Base-by-base conservation (phyloP, 2,329 filamentous ascomycete genomes). In the Phialocephala subalpina region DNA sequence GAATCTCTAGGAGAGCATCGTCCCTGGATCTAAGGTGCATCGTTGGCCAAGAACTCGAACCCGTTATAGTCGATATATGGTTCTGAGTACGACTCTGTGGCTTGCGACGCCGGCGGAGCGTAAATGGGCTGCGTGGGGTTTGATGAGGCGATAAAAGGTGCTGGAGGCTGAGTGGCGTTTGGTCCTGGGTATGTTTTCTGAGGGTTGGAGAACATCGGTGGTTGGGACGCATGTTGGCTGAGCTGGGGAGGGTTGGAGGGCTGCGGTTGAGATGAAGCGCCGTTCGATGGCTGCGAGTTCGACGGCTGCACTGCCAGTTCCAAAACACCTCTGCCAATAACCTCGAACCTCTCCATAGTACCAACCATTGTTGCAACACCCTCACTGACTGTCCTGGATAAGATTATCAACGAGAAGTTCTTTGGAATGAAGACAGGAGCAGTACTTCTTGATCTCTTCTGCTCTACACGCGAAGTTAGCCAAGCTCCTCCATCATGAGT, bases 331-430 rank as follows among this genome's bases (percentile, higher is more conserved):
- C 58, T 66, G 52, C 65, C 60, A 68, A 69, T 45, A 59, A 62
- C 56, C 58, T 67, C 52, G 27, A 69, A 68, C 45, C 65, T 69
- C 38, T 65, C 61, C 25, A 69, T 65, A 63, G 40, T 67, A 55
- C 52, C 49, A 47, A 36, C 22, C 56, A 69, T 69, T 61, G 2
- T 63, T 62, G 55, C 53, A n/a, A 67, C 56, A 55, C 52, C 35
- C 55, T 60, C 38, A 18, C 60, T 33, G 6, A 68, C 52, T 60
- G 49, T 66, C 52, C 67, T 69, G 47, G 60, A 36, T 58, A 9
- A 57, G 49, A 64, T 62, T 56, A 20, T 69, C 33, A 69, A 49
- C 42, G 49, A 53, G 27, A 25, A 35, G 52, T 25, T 45, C 36
- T 53, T 58, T 56, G 14, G 29, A 62, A 58, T 29, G 38, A 58